Base-by-base conservation (phyloP, 257 asterid species). In the Lycium ferocissimum region DNA sequence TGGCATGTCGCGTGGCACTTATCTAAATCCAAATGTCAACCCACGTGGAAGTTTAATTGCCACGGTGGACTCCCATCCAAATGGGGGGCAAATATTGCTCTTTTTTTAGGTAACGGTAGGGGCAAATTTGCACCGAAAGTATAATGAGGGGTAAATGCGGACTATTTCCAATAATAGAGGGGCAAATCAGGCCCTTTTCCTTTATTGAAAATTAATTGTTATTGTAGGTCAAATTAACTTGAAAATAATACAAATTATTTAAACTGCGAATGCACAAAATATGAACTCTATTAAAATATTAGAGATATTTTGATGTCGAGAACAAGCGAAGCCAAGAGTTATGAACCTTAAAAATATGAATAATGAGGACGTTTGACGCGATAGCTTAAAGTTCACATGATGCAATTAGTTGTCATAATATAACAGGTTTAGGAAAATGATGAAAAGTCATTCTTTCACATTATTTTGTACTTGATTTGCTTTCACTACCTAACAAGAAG, bases 221-320 rank as follows among this genome's bases (percentile, higher is more conserved):
- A 6, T 56, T 0, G 47, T 33, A 13, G 1, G 2, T 66, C 1
- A 35, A 66, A 6, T 35, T 35, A 66, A 65, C 6, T 2, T 0
- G 0, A 58, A 0, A 22, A 3, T 63, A 2, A 3, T 1, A 3
- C 3, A 9, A 3, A 1, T 6, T 17, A 0, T 17, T 2, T 58
- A 7, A 6, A 7, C 1, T 58, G 26, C 17, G 56, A 49, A 2
- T 13, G 3, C 20, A 18, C 26, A 58, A 0, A 7, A 61, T 14
- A 14, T 61, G 9, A n/a, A n/a, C 33, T 7, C 2, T 61, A 59
- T 18, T n/a, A 61, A 26, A 26, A 63, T 63, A 22, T 9, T 5
- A 0, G 3, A 10, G 17, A 63, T 63, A 9, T 22, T 61, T 9
- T 22, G 7, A 33, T 22, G 17, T 1, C 7, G 38, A 63, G 70